These are phyloP conservation scores for Cryptococcus amylolentus DNA, from an alignment of 1,284 basidiomycete species.

Conservation along the genomic window DNA sequence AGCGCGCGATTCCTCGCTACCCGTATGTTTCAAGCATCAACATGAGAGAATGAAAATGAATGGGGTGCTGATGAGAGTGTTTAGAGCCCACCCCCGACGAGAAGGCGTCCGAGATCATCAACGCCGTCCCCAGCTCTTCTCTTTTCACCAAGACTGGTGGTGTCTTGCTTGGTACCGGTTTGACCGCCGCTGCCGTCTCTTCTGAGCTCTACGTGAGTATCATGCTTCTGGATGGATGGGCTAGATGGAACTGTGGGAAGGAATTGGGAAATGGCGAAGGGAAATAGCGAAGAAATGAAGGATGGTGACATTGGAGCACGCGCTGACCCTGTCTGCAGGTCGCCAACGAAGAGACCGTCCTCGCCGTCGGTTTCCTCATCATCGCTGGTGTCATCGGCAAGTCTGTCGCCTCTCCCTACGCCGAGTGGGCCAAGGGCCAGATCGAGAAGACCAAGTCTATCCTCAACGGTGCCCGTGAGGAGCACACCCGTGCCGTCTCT, in stretches of 20 bases:
- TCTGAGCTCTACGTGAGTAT: constrained; percentile 81
- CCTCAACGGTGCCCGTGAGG: constrained; percentile 75
- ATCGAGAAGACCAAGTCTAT: constrained; percentile 78
- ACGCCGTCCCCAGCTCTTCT: constrained; percentile 86
- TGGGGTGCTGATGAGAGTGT: not conserved
- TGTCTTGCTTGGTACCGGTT: constrained; percentile 84
- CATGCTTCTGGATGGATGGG: not conserved
- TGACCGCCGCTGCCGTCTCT: constrained; percentile 88
- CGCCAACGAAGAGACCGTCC: constrained; percentile 89
- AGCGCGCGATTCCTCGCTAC: constrained; percentile 44
- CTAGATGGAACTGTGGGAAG: not conserved
- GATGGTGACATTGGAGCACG: not conserved
- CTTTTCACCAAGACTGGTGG: constrained; percentile 93
- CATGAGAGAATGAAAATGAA: not conserved
- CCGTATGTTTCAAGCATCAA: constrained; percentile 24
- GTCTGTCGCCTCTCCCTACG: constrained; percentile 78
- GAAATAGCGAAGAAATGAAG: not conserved
- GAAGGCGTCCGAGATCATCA: constrained; percentile 85
- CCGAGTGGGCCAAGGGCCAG: constrained; percentile 85
- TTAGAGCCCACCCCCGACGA: constrained; percentile 66
- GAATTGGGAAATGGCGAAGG: not conserved
- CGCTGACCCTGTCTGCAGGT: constrained; percentile 47
- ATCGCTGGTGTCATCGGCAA: constrained; percentile 82
- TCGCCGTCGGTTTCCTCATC: constrained; percentile 77
- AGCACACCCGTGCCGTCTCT: constrained; percentile 92